Evolutionary conservation across 2,329 filamentous ascomycete genomes (phyloP).

Genomic region (Aciculosporium take): DNA sequence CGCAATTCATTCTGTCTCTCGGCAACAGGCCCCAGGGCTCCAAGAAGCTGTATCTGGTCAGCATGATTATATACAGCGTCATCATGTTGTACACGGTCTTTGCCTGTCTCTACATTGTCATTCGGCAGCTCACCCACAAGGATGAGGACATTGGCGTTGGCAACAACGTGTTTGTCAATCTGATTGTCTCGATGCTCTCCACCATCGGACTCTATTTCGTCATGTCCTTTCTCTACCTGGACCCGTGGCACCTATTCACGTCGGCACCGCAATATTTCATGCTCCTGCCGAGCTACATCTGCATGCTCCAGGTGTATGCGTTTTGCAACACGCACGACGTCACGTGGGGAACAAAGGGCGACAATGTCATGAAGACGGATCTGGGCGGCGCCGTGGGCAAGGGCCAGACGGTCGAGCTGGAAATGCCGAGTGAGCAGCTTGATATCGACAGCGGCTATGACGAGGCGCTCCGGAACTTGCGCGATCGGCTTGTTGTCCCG

Average conservation of each 20-base stretch:
- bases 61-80: conserved; percentile 78
- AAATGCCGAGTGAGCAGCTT: conserved; percentile 95
- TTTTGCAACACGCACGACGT: conserved; percentile 99
- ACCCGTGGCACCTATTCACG: conserved; percentile 99
- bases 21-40: conserved; percentile 93
- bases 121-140: conserved; percentile 55
- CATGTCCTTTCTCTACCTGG: conserved; percentile 91
- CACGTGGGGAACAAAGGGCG: conserved; percentile 96
- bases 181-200: conserved; percentile 78
- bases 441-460: conserved; percentile 98
- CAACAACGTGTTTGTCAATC: conserved; percentile 86
- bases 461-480: conserved; percentile 87
- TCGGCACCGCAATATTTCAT: conserved; percentile 83
- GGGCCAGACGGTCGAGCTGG: conserved; percentile 74
- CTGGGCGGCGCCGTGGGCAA: conserved; percentile 72
- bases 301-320: conserved; percentile 92
- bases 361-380: conserved; percentile 89
- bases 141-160: conserved; percentile 44
- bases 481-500: conserved; percentile 78
- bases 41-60: conserved; percentile 74
- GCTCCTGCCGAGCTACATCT: conserved; percentile 85
- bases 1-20: conserved; percentile 92
- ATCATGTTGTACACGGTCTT: conserved; percentile 97
- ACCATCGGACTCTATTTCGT: conserved; percentile 90
- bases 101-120: conserved; percentile 74